Evolutionary conservation across 2,329 filamentous ascomycete genomes (phyloP), one percentile per base, ranked within the genome.

Genomic region (Dactylella cylindrospora): DNA sequence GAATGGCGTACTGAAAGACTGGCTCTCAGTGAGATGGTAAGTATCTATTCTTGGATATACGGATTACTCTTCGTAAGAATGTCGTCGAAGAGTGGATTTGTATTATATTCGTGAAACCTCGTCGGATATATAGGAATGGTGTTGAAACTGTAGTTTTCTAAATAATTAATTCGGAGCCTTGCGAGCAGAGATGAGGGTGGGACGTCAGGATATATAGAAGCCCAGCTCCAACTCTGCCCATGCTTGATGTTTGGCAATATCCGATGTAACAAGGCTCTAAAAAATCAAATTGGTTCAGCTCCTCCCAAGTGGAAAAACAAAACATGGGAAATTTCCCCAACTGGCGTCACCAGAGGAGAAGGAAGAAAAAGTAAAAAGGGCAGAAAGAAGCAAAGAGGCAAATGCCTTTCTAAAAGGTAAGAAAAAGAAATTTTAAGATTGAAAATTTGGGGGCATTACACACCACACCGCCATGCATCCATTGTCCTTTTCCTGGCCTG

Each of bases 201-300:
- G 49, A 62, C 57, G 57, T 62, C 57, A 62, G 50, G 49, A 62
- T 62, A 62, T 49, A 57, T 57, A 57, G 31, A 22, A 28, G 45
- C 36, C 10, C 25, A 32, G 28, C 46, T 17, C 46, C 35, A 39
- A n/a, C n/a, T n/a, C 25, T 19, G 19, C 15, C 23, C 45, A 50
- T 45, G 28, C 46, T 35, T 29, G 41, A 49, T 49, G 49, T 62
- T 49, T 62, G 55, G 55, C 47, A 52, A 41, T 53, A 51, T 47
- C 55, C 47, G 57, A 62, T 62, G 57, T 22, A 40, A 46, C 57
- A 43, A 62, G 49, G 49, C 57, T 36, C 15, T 33, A 45, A 43
- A 43, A 57, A 43, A 54, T 49, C 57, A 54, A 62, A 62, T 54
- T 62, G 49, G 57, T 54, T 62, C 57, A 62, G 57, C 57, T 62